A percentile compares a stretch with the other conserved stretches of the same genome.
Evolutionary conservation across 768 basidiomycete species (phyloP).

Genomic region (Omphalotus guepiniiformis): DNA sequence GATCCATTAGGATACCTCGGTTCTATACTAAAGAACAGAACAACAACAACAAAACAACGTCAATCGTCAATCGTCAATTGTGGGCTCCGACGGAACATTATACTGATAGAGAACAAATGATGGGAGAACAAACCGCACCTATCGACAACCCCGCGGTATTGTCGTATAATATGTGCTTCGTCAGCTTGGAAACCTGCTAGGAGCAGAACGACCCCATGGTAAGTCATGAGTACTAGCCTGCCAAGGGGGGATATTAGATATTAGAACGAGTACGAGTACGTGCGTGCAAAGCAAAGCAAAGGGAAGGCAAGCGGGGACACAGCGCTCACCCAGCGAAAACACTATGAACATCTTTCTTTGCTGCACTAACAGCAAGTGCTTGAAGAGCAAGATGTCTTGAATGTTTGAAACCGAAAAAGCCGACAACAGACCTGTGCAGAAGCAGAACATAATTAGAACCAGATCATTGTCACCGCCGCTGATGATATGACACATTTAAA

Average conservation of each 20-base stretch:
- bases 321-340: slow-evolving; percentile 72
- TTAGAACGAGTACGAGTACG: background rate
- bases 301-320: background rate
- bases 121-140: slow-evolving; percentile 42
- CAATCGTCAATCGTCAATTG: background rate
- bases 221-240: slow-evolving; percentile 78
- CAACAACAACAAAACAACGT: background rate
- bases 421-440: slow-evolving; percentile 54
- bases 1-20: slow-evolving; percentile 61
- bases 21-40: slow-evolving; percentile 52
- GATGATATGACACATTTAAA: too few species aligned
- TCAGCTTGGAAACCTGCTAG: slow-evolving; percentile 76
- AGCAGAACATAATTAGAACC: too few species aligned
- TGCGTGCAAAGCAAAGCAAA: background rate
- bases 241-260: slow-evolving; percentile 3
- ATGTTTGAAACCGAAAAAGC: slow-evolving; percentile 72
- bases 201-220: slow-evolving; percentile 67
- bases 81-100: too few species aligned
- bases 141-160: slow-evolving; percentile 63
- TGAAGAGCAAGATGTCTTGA: slow-evolving; percentile 65
- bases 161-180: slow-evolving; percentile 54
- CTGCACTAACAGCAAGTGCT: slow-evolving; percentile 65
- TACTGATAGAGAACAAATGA: too few species aligned
- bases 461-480: too few species aligned
- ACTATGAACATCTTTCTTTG: slow-evolving; percentile 65